Conservation (phyloP, 768 basidiomycete species). For the Agrocybe chaxingu region DNA sequence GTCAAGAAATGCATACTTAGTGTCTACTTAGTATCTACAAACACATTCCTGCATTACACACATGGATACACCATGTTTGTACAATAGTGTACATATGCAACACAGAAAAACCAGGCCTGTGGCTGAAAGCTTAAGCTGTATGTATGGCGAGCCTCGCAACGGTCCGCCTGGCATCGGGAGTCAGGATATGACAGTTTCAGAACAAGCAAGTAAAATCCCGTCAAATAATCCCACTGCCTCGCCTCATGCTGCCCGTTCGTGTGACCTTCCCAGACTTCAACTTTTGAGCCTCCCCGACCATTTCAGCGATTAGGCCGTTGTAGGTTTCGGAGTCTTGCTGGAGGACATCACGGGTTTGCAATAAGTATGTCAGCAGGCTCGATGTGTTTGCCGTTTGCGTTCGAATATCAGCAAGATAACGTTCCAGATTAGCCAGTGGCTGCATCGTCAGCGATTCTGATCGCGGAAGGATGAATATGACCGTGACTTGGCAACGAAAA, state of each 20-base stretch:
- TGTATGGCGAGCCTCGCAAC: no score
- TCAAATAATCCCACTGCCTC: constrained; percentile 45
- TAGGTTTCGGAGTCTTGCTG: constrained; percentile 89
- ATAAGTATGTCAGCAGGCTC: constrained; percentile 69
- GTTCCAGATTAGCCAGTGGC: constrained; percentile 64
- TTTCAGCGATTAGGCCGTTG: constrained; percentile 85
- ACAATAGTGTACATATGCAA: no score
- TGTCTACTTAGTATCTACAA: no score
- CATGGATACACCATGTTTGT: no score
- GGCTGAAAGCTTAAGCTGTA: no score
- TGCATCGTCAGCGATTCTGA: constrained; percentile 72
- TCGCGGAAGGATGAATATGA: neutral
- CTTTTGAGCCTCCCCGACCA: constrained; percentile 91
- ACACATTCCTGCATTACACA: no score
- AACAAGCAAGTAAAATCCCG: neutral
- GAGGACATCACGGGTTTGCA: constrained; percentile 77
- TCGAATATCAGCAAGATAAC: constrained; percentile 64
- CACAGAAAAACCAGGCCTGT: no score
- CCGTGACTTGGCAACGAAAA: neutral
- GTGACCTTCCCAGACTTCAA: constrained; percentile 62
- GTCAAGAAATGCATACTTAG: no score
- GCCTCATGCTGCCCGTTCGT: constrained; percentile 35
- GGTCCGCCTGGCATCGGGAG: no score
- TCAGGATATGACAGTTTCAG: no score
- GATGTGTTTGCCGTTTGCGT: constrained; percentile 75